Evolutionary conservation across 305 asterid species (phyloP).

Genomic region (Fraxinus latifolia): DNA sequence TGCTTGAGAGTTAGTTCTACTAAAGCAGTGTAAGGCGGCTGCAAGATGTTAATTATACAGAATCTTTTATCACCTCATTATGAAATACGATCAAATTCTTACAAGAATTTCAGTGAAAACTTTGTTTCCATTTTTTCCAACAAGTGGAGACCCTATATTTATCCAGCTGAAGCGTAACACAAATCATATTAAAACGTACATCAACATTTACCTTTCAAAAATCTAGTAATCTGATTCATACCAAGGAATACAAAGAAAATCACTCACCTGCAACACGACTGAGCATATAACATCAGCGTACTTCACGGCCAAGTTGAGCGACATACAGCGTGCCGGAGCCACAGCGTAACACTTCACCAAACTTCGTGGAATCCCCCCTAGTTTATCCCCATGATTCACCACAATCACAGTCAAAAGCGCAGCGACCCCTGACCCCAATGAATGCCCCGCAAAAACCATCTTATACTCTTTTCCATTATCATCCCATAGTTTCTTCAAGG

Average conservation of each 20-base stretch:
- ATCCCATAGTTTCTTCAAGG: conserved; percentile 60
- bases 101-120: neutral
- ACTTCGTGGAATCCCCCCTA: conserved; percentile 74
- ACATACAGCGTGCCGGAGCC: conserved; percentile 93
- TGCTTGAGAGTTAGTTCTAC: neutral
- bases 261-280: conserved; percentile 75
- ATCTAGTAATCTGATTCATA: conserved; percentile 8
- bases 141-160: neutral
- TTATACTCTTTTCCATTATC: conserved; percentile 68
- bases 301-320: conserved; percentile 88
- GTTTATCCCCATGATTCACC: conserved; percentile 60
- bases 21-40: neutral
- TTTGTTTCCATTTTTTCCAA: neutral
- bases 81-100: neutral
- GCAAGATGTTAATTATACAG: neutral
- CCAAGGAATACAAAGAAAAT: neutral
- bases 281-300: conserved; percentile 81
- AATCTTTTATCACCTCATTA: neutral
- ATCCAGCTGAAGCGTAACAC: neutral
- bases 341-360: conserved; percentile 70
- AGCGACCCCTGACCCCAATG: conserved; percentile 90
- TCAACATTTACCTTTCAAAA: neutral
- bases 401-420: conserved; percentile 63
- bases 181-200: neutral
- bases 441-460: conserved; percentile 85